Base-by-base conservation (phyloP, 2,329 filamentous ascomycete genomes). In the Cercospora berteroae region DNA sequence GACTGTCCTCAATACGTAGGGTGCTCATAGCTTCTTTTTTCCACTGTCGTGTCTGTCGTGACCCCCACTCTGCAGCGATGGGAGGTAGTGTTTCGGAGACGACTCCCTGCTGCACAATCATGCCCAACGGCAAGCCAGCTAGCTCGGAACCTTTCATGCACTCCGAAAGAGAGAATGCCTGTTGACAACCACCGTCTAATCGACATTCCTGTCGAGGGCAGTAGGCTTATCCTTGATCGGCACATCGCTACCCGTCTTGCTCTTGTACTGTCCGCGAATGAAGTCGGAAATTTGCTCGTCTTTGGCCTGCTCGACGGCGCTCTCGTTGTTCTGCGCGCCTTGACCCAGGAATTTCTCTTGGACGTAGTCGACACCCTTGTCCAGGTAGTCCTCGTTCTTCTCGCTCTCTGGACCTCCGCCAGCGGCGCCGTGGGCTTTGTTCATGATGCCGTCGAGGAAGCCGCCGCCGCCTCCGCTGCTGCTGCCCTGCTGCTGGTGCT, bases 301-400 rank as follows among this genome's bases (percentile, higher is more conserved):
- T 82, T 94, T 94, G 73, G 89, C 90, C 81, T 96, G 92, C 81
- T 96, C 92, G 20, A 88, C 76, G 5, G 92, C 92, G 60, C 78
- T 81, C 78, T 83, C 90, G 77, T 92, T 91, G 80, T 86, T 82
- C 81, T 95, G 92, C 57, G 86, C 76, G 18, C 92, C 92, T 72
- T 88, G 82, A 42, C 88, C 88, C 16, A 95, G 76, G 77, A 93
- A 81, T 70, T 91, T 87, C 80, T 95, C 87, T 80, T 96, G 92
- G 25, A 93, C 86, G 70, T 85, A 87, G 79, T 95, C 92, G 82
- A 94, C 83, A 62, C 91, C 89, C 82, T 95, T 95, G 82, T 95
- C 92, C 62, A 95, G 86, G n/a, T 79, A 81, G 76, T 94, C 73
- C 79, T 95, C 91, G 73, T 93, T 90, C 86, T 92, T 89, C 85